These are phyloP conservation scores for Debaryomycetaceae sp. DNA, from an alignment of 1,139 yeast species.

Conservation along the genomic window DNA sequence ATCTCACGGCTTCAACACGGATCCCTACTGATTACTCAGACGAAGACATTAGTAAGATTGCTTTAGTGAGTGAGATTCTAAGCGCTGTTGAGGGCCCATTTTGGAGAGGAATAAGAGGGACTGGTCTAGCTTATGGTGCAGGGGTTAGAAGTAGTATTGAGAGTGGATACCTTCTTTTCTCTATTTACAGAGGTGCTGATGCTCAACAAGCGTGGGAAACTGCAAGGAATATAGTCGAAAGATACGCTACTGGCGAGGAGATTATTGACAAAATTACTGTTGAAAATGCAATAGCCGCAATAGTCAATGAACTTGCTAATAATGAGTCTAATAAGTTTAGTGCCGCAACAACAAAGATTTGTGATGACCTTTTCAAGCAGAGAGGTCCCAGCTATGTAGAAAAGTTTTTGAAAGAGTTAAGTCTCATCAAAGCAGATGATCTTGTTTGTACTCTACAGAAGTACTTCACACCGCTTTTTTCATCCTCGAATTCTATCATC, in stretches of 20 bases:
- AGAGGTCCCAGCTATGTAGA: conserved; percentile 65
- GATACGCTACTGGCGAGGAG: conserved; percentile 50
- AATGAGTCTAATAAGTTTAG: conserved; percentile 55
- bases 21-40: conserved; percentile 65
- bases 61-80: conserved; percentile 72
- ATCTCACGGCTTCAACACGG: conserved; percentile 55
- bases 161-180: conserved; percentile 62
- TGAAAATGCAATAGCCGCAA: conserved; percentile 71
- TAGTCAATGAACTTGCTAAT: conserved; percentile 69
- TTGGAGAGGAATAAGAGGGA: conserved; percentile 95
- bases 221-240: conserved; percentile 65
- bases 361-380: conserved; percentile 61
- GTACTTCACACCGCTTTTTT: conserved; percentile 63
- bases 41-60: conserved; percentile 67
- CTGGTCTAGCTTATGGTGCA: conserved; percentile 94
- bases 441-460: conserved; percentile 52
- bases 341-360: conserved; percentile 65
- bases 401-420: conserved; percentile 46
- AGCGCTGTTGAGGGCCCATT: conserved; percentile 95
- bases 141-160: conserved; percentile 57
- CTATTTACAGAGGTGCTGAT: conserved; percentile 82
- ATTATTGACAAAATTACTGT: conserved; percentile 57
- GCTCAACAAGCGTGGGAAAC: conserved; percentile 66
- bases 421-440: conserved; percentile 54
- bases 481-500: conserved; percentile 49